Evolutionary conservation across 75 land plant genomes (phyloP).

Genomic region (Pseudotsuga menziesii): DNA sequence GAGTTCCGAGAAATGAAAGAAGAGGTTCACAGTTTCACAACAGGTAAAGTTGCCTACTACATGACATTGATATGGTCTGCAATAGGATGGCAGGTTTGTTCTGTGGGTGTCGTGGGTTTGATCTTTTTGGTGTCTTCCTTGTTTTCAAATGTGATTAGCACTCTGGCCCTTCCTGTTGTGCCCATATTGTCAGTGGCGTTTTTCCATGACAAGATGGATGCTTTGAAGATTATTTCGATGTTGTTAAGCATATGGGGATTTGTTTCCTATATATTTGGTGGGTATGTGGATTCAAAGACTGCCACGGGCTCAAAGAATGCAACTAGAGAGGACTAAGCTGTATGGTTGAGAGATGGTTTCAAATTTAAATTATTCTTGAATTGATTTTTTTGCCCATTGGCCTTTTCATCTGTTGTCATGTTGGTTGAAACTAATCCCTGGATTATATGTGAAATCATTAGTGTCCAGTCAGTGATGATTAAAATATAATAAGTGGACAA

Average conservation of each 20-base stretch:
- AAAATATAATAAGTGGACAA: no score
- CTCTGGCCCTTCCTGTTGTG: conserved; percentile 42
- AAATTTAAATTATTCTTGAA: not conserved
- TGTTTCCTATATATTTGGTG: conserved; percentile 47
- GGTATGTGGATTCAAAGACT: conserved; percentile 13
- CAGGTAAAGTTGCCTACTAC: conserved; percentile 38
- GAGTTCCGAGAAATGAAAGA: conserved; percentile 30
- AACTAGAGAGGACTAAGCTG: not conserved
- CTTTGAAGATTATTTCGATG: conserved; percentile 50
- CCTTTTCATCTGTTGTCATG: not conserved
- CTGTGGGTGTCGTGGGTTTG: conserved; percentile 42
- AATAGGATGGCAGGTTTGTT: conserved; percentile 44
- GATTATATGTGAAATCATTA: not conserved
- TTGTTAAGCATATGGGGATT: conserved; percentile 65
- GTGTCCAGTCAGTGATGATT: no score
- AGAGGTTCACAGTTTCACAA: conserved; percentile 29
- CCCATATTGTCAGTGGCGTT: conserved; percentile 54
- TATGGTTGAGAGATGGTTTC: not conserved
- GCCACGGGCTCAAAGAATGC: not conserved
- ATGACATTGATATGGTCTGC: conserved; percentile 58
- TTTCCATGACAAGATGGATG: conserved; percentile 53
- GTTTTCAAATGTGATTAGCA: conserved; percentile 47
- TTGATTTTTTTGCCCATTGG: not conserved
- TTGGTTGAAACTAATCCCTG: not conserved
- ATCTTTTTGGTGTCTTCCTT: conserved; percentile 53